These are phyloP conservation scores for Pyricularia sp. DNA, from an alignment of 2,329 filamentous ascomycete species.

Conservation along the genomic window DNA sequence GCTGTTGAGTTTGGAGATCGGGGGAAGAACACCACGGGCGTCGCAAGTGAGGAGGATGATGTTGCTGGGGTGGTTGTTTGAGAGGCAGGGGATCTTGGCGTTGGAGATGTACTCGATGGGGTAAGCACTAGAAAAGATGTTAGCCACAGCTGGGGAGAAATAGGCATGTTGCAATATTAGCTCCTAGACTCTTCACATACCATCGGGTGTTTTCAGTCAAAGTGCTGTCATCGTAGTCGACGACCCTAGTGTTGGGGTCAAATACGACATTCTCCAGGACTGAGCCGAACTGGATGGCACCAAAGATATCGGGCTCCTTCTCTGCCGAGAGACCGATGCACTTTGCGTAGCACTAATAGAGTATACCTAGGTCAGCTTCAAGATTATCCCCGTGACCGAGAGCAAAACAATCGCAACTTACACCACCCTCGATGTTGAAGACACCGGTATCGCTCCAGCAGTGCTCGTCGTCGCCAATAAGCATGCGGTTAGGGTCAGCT, in stretches of 20 bases:
- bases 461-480: slow-evolving; percentile 99
- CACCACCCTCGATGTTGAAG: slow-evolving; percentile 97
- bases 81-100: slow-evolving; percentile 95
- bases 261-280: slow-evolving; percentile 99
- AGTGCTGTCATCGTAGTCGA: slow-evolving; percentile 91
- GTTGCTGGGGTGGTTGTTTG: slow-evolving; percentile 79
- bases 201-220: slow-evolving; percentile 97
- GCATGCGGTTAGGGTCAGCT: slow-evolving; percentile 85
- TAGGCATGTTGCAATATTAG: background rate
- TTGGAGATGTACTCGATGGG: slow-evolving; percentile 98
- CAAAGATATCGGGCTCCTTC: slow-evolving; percentile 98
- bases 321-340: slow-evolving; percentile 92
- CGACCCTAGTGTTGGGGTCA: slow-evolving; percentile 73
- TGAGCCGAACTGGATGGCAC: slow-evolving; percentile 90
- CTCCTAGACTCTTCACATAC: slow-evolving; percentile 13
- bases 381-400: background rate
- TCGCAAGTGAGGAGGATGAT: slow-evolving; percentile 98
- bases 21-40: slow-evolving; percentile 89
- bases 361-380: background rate
- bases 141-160: slow-evolving; percentile 7
- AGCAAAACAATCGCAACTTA: background rate
- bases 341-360: slow-evolving; percentile 75
- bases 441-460: slow-evolving; percentile 95
- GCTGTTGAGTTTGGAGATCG: slow-evolving; percentile 90
- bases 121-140: slow-evolving; percentile 52